Percentiles rank a stretch among this genome's conserved stretches.
These are phyloP conservation scores for Trichoderma orchidacearum DNA, from an alignment of 495 filamentous ascomycete species.

Conservation along the genomic window DNA sequence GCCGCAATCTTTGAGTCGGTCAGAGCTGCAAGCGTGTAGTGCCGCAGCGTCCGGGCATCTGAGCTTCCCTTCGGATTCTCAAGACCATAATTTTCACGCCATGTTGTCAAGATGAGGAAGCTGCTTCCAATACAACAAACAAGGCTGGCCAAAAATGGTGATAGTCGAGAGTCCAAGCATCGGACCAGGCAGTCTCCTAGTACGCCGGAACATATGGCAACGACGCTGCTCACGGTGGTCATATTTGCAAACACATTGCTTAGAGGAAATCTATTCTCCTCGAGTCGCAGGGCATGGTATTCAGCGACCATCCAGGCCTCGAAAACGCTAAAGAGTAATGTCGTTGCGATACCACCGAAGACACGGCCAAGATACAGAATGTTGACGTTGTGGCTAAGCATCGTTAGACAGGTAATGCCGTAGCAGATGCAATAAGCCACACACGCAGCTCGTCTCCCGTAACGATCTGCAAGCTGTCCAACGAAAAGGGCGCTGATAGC, in stretches of 20 bases:
- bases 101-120: conserved; percentile 12
- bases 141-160: conserved; percentile 23
- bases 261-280: conserved; percentile 5
- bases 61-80: conserved; percentile 2
- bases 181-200: conserved; percentile 18
- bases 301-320: conserved; percentile 35
- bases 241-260: conserved; percentile 23
- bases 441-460: conserved; percentile 21
- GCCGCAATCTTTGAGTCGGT: conserved; percentile 13
- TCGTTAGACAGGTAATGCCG: conserved; percentile 24
- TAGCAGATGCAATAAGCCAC: conserved; percentile 24
- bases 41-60: neutral
- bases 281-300: conserved; percentile 15
- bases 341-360: conserved; percentile 26
- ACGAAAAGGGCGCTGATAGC: conserved; percentile 26
- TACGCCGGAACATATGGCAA: conserved; percentile 24
- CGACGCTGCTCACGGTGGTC: conserved; percentile 22
- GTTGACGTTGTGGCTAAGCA: conserved; percentile 15
- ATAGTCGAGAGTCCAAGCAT: conserved; percentile 16
- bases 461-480: conserved; percentile 25
- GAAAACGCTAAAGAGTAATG: conserved; percentile 27
- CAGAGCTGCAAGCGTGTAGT: neutral
- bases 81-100: conserved; percentile 21
- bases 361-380: conserved; percentile 24
- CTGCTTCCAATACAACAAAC: conserved; percentile 16